A percentile compares a stretch with the other conserved stretches of the same genome.
phyloP scores from a whole-genome alignment of 345 rosid genomes.

The Melaleuca alternifolia region DNA sequence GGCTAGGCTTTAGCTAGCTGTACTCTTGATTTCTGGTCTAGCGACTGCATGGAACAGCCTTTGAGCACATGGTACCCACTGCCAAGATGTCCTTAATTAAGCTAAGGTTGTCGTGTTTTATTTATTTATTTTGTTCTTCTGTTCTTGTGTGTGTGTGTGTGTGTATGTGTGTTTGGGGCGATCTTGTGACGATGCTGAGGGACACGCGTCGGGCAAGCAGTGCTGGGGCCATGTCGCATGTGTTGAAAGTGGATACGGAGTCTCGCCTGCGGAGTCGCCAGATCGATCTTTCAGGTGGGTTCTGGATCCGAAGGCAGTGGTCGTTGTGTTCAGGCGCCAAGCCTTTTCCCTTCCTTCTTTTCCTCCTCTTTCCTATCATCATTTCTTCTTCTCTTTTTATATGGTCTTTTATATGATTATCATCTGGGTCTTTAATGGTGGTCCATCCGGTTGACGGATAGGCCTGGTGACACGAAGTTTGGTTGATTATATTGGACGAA shows the following conservation, averaged over 20 bases:
- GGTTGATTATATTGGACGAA: not conserved
- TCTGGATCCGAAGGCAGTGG: conserved; percentile 38
- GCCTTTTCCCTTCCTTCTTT: not conserved
- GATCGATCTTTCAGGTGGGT: conserved; percentile 18
- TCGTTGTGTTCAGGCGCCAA: not conserved
- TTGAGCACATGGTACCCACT: not conserved
- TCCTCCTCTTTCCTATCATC: not conserved
- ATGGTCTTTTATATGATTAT: no score
- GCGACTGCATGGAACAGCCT: not conserved
- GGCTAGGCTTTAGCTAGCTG: not conserved
- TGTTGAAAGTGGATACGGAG: conserved; percentile 4
- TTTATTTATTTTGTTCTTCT: no score
- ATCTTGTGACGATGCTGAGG: not conserved
- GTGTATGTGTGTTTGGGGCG: no score
- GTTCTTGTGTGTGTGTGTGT: no score
- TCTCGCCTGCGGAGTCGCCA: conserved; percentile 8
- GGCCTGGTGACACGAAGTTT: not conserved
- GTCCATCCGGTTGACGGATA: not conserved
- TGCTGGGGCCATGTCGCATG: not conserved
- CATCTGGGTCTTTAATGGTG: not conserved
- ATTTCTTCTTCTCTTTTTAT: no score
- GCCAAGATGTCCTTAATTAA: not conserved
- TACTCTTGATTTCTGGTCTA: not conserved
- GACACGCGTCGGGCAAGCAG: conserved; percentile 7
- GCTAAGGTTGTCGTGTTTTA: not conserved